Conservation (phyloP, 352 stramenopile genomes). For the Chrysophaeum taylorii region DNA sequence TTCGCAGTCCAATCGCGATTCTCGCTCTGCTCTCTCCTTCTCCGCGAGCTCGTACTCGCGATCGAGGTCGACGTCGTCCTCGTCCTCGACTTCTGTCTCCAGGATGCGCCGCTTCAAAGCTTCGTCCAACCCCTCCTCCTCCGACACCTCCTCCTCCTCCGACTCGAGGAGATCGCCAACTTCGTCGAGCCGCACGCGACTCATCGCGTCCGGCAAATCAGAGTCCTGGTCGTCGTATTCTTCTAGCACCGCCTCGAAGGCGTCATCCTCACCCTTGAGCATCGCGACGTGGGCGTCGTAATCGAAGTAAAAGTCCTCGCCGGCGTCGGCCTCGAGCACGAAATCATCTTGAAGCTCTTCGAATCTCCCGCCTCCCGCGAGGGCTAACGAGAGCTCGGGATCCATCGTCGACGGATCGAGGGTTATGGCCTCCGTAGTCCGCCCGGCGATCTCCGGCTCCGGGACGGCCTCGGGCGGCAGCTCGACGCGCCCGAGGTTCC, state of each 20-base stretch:
- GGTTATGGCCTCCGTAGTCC: conserved; percentile 25
- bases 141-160: too few species aligned
- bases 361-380: too few species aligned
- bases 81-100: not conserved
- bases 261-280: not conserved
- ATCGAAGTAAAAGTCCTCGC: not conserved
- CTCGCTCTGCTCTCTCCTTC: not conserved
- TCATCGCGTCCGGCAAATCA: too few species aligned
- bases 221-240: too few species aligned
- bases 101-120: too few species aligned
- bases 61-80: conserved; percentile 1
- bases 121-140: too few species aligned
- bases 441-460: conserved; percentile 20
- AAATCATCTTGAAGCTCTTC: conserved; percentile 28
- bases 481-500: not conserved
- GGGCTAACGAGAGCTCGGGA: not conserved
- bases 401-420: conserved; percentile 13
- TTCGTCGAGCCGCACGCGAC: too few species aligned
- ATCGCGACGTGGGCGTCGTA: conserved; percentile 11
- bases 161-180: too few species aligned
- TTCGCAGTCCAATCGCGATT: not conserved
- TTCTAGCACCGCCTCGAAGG: too few species aligned
- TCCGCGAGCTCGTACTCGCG: not conserved
- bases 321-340: conserved; percentile 16
- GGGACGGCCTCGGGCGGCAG: conserved; percentile 29